Base-by-base conservation (phyloP, 768 basidiomycete genomes). In the Lyophyllum semitale region DNA sequence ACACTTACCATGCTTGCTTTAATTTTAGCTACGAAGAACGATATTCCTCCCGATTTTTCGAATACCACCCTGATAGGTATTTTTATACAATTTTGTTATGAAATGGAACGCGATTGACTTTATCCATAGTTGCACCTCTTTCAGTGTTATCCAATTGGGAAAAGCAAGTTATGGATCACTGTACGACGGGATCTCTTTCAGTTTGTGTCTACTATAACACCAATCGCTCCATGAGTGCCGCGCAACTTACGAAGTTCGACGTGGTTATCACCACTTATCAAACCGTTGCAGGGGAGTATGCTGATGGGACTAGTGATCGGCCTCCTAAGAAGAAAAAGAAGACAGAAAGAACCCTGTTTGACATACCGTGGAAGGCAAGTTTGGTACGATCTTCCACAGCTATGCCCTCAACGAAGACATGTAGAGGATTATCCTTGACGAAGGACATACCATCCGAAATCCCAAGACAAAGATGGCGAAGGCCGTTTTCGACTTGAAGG, bases 121-220 rank as follows among this genome's bases (percentile, higher is more conserved):
- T n/a, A 49, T 26, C 22, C 55, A 5, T 58, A 93, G 92, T 95
- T 45, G 84, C 81, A 8, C 93, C 93, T 4, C 81, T 95, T 23
- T 93, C 91, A 8, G 84, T 95, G 7, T 72, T 95, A 8, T 91
- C 89, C 6, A 95, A 94, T 62, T 93, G 91, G 91, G 88, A 91
- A 67, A 87, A 89, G 60, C 92, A 93, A 67, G 84, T 93, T 8
- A 66, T 78, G 29, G 91, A 93, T 33, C 92, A 93, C 58, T 85
- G 86, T 45, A 67, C 71, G 26, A 74, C 73, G 30, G 84, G 80
- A 9, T 66, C 76, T 2, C 61, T 93, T 40, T 77, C 77, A 0
- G 71, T 68, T 53, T 85, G 80, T 61, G 73, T 87, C 20, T 95
- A 94, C 69, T 90, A 95, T 59, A 90, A 89, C 20, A 64, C 78